Percentiles rank a stretch among this genome's conserved stretches.
Evolutionary conservation across 495 filamentous ascomycete species (phyloP).

Genomic region (Hyphodiscus hymeniophilus): DNA sequence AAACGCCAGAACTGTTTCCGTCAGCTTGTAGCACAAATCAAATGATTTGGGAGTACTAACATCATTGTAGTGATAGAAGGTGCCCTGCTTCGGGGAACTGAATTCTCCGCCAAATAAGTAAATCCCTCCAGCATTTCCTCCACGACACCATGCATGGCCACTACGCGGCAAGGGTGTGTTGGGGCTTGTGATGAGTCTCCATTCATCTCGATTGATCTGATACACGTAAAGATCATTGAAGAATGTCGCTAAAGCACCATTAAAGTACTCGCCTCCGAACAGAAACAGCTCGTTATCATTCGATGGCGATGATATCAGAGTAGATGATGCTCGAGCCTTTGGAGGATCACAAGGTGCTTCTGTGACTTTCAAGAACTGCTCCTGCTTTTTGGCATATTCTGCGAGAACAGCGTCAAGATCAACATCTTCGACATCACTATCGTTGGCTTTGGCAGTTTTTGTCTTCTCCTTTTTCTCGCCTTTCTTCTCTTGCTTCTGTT

Average conservation of each 20-base stretch:
- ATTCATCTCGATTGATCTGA: slow-evolving; percentile 76
- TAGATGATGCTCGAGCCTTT: slow-evolving; percentile 66
- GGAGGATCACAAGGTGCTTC: slow-evolving; percentile 72
- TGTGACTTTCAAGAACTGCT: slow-evolving; percentile 87
- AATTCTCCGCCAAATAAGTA: slow-evolving; percentile 85
- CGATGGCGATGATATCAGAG: slow-evolving; percentile 72
- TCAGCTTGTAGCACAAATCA: neutral
- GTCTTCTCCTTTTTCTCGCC: slow-evolving; percentile 55
- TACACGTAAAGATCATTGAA: slow-evolving; percentile 79
- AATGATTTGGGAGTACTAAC: slow-evolving; percentile 1
- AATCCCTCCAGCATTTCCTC: slow-evolving; percentile 67
- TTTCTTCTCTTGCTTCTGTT: slow-evolving; percentile 56
- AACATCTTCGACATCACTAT: slow-evolving; percentile 84
- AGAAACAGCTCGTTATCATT: slow-evolving; percentile 85
- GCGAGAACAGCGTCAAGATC: slow-evolving; percentile 95
- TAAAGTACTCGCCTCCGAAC: slow-evolving; percentile 75
- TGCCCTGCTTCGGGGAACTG: slow-evolving; percentile 86
- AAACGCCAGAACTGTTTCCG: slow-evolving; percentile 68
- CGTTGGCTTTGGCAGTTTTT: slow-evolving; percentile 45
- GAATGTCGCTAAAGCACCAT: slow-evolving; percentile 54
- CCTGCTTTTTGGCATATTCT: slow-evolving; percentile 77
- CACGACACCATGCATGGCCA: slow-evolving; percentile 88
- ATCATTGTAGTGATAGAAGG: slow-evolving; percentile 98
- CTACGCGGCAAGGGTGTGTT: slow-evolving; percentile 87
- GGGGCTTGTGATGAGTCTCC: slow-evolving; percentile 79